Percentiles rank a stretch among this genome's conserved stretches.
phyloP scores from a whole-genome alignment of 768 basidiomycete genomes.

The Mycena leptocephala region DNA sequence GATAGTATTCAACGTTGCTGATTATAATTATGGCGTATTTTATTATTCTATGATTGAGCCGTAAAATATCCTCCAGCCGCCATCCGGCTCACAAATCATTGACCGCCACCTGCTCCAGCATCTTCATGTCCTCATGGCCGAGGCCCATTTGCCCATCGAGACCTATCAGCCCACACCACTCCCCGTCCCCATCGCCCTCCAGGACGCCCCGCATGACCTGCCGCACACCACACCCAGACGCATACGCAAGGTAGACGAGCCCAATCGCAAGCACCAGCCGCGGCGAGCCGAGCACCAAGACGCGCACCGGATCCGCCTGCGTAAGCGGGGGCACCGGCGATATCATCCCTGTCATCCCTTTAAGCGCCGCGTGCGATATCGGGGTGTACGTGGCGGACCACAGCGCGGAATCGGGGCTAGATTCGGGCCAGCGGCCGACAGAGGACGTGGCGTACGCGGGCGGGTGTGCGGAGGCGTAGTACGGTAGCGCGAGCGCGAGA shows the following conservation, averaged over 20 bases:
- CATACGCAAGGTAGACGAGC: constrained; percentile 28
- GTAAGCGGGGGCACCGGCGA: not conserved
- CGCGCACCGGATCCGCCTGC: constrained; percentile 28
- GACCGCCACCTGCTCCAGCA: constrained; percentile 19
- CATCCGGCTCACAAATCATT: constrained; percentile 26
- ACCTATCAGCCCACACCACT: constrained; percentile 24
- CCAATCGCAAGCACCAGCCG: constrained; percentile 20
- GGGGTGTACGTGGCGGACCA: not conserved
- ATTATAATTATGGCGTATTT: too few relatives aligned
- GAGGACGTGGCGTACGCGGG: not conserved
- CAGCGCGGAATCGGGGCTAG: not conserved
- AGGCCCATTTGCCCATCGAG: constrained; percentile 14
- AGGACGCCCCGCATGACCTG: constrained; percentile 27
- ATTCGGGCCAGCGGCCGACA: not conserved
- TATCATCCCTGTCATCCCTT: not conserved
- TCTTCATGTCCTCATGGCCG: not conserved
- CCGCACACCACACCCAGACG: constrained; percentile 16
- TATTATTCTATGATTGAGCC: too few relatives aligned
- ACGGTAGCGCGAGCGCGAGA: constrained; percentile 35
- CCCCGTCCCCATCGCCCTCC: constrained; percentile 21
- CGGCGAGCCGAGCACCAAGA: constrained; percentile 28
- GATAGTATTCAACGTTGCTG: too few relatives aligned
- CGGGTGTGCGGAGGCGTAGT: constrained; percentile 22
- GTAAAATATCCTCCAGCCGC: too few relatives aligned
- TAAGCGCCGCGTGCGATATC: not conserved